phyloP scores from a whole-genome alignment of 129 eudicot genomes.

The Ambrosia artemisiifolia region DNA sequence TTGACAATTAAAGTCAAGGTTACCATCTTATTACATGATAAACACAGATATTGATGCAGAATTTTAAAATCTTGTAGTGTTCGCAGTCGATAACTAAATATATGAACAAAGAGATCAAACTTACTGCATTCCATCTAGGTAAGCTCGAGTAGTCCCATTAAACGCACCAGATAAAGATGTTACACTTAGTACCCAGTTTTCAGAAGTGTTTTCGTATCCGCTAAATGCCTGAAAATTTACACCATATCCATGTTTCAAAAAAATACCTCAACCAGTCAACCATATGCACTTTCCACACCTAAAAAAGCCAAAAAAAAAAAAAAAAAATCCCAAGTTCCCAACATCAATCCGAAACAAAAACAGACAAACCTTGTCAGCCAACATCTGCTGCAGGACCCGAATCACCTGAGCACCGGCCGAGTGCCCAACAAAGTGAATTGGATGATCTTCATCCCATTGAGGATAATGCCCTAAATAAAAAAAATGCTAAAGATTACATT shows the following conservation, averaged over 20 bases:
- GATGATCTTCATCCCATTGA: constrained; percentile 96
- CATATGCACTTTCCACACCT: not conserved
- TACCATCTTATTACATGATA: constrained; percentile 43
- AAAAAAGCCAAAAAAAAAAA: not conserved
- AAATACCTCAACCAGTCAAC: not conserved
- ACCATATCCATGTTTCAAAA: not conserved
- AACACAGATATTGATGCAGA: not conserved
- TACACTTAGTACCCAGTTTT: constrained; percentile 82
- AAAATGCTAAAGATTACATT: too few relatives aligned
- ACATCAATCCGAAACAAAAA: not conserved
- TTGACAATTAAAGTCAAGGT: not conserved
- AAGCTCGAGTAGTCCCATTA: constrained; percentile 90
- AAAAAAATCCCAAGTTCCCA: too few relatives aligned
- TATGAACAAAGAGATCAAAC: constrained; percentile 17
- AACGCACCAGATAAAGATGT: constrained; percentile 94
- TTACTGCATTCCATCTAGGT: constrained; percentile 94
- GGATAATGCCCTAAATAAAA: constrained; percentile 77
- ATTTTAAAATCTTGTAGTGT: not conserved
- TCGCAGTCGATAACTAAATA: not conserved
- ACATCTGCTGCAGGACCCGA: constrained; percentile 93
- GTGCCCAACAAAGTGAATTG: constrained; percentile 97
- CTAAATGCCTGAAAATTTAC: constrained; percentile 58
- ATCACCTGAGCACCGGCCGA: constrained; percentile 96
- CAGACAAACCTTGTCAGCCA: constrained; percentile 75
- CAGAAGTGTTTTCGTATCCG: constrained; percentile 75